A percentile compares a stretch with the other conserved stretches of the same genome.
Evolutionary conservation across 164 flowering plant genomes (phyloP).

Genomic region (Berberis vulgaris): DNA sequence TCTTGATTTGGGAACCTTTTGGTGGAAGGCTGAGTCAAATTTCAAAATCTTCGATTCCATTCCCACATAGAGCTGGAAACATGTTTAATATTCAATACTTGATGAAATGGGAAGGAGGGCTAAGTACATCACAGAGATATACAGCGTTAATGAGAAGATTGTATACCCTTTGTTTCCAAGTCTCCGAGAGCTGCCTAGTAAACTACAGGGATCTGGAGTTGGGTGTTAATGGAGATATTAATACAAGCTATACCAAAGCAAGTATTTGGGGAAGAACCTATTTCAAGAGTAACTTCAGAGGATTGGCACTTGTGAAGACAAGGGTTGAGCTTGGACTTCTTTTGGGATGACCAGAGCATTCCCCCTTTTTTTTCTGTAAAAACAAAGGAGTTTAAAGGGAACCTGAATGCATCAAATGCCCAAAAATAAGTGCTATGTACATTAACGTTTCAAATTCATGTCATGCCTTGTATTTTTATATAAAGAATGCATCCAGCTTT

Average conservation of each 20-base stretch:
- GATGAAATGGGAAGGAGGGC: conserved; percentile 6
- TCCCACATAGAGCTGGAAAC: conserved; percentile 2
- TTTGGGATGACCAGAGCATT: conserved; percentile 4
- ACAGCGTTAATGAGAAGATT: conserved; percentile 14
- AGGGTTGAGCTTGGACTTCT: conserved; percentile 1
- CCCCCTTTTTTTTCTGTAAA: not conserved
- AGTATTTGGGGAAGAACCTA: not conserved
- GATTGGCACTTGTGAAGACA: not conserved
- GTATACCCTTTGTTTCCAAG: conserved; percentile 14
- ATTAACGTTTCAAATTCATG: not conserved
- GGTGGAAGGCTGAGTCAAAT: conserved; percentile 6
- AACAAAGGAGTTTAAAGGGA: not conserved
- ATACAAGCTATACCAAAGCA: not conserved
- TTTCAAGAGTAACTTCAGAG: not conserved
- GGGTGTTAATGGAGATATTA: not conserved
- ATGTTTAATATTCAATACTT: conserved; percentile 13
- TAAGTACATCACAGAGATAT: not conserved
- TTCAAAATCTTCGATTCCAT: not conserved
- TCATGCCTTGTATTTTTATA: not conserved
- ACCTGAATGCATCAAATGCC: not conserved
- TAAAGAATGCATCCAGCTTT: not conserved
- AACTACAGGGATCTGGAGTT: conserved; percentile 5
- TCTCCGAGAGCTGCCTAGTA: conserved; percentile 11
- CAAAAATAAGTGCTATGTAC: not conserved
- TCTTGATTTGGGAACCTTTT: not conserved